Conservation (phyloP, 2,329 filamentous ascomycete genomes). For the Fusarium tricinctum region DNA sequence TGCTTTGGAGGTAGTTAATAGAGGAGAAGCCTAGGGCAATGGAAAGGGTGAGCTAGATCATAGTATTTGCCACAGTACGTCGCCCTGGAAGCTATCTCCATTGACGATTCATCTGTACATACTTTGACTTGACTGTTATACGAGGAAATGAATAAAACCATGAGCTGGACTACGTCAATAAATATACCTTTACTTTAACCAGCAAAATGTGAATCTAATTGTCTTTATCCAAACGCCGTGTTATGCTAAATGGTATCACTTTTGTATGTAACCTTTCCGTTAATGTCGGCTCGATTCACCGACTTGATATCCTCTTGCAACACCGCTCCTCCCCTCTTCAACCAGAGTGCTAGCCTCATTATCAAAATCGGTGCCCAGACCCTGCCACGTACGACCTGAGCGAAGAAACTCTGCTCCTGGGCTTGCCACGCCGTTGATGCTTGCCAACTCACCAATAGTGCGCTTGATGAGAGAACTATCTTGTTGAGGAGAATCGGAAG, state of each 20-base stretch:
- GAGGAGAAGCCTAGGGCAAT: constrained; percentile 6
- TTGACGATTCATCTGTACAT: constrained; percentile 35
- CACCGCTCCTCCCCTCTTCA: constrained; percentile 87
- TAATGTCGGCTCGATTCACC: constrained; percentile 64
- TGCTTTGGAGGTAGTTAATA: constrained; percentile 10
- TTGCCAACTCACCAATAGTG: constrained; percentile 75
- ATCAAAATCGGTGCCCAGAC: constrained; percentile 87
- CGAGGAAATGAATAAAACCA: constrained; percentile 20
- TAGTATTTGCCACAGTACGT: constrained; percentile 15
- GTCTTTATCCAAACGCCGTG: constrained; percentile 34
- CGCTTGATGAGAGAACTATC: constrained; percentile 69
- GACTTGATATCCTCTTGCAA: constrained; percentile 89
- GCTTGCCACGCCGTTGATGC: constrained; percentile 87
- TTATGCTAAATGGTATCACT: constrained; percentile 32
- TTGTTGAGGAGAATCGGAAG: background rate
- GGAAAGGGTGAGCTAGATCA: constrained; percentile 6
- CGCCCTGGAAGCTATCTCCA: constrained; percentile 38
- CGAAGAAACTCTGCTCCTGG: constrained; percentile 91
- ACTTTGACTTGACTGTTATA: constrained; percentile 22
- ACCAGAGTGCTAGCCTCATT: constrained; percentile 74
- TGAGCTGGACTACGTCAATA: constrained; percentile 5
- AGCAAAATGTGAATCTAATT: constrained; percentile 12
- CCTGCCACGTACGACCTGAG: constrained; percentile 89
- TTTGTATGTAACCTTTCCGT: constrained; percentile 3
- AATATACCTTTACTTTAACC: background rate